phyloP scores from a whole-genome alignment of 2,329 filamentous ascomycete genomes.

The Apiospora kogelbergensis region DNA sequence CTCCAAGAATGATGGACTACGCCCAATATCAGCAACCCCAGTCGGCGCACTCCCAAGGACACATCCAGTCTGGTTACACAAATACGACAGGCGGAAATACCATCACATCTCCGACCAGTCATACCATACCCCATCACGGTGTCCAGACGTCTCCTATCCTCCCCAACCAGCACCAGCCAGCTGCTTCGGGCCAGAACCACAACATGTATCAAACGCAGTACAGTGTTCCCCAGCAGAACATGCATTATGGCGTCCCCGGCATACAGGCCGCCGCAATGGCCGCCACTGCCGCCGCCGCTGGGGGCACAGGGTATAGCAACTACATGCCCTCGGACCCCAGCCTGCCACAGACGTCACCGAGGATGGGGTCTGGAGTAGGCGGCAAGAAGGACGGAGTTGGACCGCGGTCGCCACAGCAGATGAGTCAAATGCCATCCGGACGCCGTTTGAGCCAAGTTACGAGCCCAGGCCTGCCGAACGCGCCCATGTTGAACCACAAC shows the following conservation, averaged over 20 bases:
- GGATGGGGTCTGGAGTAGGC: conserved; percentile 62
- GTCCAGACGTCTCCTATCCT: conserved; percentile 79
- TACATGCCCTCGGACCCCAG: conserved; percentile 71
- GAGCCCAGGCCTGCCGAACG: conserved; percentile 72
- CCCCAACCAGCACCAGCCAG: conserved; percentile 72
- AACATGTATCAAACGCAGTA: conserved; percentile 82
- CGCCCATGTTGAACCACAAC: conserved; percentile 74
- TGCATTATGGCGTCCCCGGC: conserved; percentile 81
- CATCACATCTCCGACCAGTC: conserved; percentile 74
- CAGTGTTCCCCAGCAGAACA: conserved; percentile 68
- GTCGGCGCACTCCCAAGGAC: conserved; percentile 59
- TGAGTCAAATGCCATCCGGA: conserved; percentile 61
- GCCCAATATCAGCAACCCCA: conserved; percentile 71
- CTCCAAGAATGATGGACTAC: conserved; percentile 68
- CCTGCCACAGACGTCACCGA: conserved; percentile 71
- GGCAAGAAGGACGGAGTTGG: conserved; percentile 71
- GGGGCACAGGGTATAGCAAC: conserved; percentile 65
- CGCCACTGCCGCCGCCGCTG: conserved; percentile 85
- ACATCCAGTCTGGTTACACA: conserved; percentile 62
- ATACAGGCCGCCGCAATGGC: conserved; percentile 93
- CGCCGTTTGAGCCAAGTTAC: conserved; percentile 76
- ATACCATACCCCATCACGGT: conserved; percentile 65
- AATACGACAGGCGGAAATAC: conserved; percentile 53
- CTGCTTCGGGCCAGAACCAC: conserved; percentile 62
- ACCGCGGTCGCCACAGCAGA: conserved; percentile 74